Evolutionary conservation across 176 grass and related monocot species (phyloP), one percentile per base, ranked within the genome.

Genomic region (Zoysia japonica): DNA sequence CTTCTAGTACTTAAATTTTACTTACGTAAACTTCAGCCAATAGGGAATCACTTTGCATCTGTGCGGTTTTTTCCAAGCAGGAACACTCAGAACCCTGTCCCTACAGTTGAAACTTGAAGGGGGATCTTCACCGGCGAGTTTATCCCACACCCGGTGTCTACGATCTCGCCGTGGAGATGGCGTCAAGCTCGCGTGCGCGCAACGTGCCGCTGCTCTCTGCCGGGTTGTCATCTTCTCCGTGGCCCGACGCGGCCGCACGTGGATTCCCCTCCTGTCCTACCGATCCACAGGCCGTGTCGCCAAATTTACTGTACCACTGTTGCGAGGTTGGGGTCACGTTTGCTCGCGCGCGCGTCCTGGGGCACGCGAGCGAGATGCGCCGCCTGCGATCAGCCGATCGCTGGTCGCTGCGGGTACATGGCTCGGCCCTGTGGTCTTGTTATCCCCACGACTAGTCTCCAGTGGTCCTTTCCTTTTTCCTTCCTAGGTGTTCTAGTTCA

Each of bases 161-260:
- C 61, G 35, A 64, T 65, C 36, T 61, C 11, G 65, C 28, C 1
- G 41, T 5, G 51, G 28, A 39, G 4, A 13, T 28, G 5, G 44
- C 60, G 40, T 5, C 75, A 41, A 10, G 51, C n/a, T 50, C 63
- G 42, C 45, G 9, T 38, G 78, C 54, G 5, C 4, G 64, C 71
- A 77, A 82, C 79, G 79, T 82, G 79, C 47, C 12, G 35, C 56
- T 77, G 85, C 78, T 35, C 78, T 65, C 78, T 14, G 48, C 1
- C 50, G 14, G 70, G 2, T 35, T 4, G 70, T 70, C 77, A 61
- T 10, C 71, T 16, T 62, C 85, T 14, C 40, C 73, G 66, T 43
- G 79, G 67, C 79, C 79, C 79, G 47, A 49, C 79, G 73, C 79
- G 67, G 36, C 0, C 48, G 73, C 85, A 87, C 73, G 59, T 82